Percentiles rank a stretch among this genome's conserved stretches.
Evolutionary conservation across 2,329 filamentous ascomycete genomes (phyloP).

Genomic region (Fusarium ambrosium): DNA sequence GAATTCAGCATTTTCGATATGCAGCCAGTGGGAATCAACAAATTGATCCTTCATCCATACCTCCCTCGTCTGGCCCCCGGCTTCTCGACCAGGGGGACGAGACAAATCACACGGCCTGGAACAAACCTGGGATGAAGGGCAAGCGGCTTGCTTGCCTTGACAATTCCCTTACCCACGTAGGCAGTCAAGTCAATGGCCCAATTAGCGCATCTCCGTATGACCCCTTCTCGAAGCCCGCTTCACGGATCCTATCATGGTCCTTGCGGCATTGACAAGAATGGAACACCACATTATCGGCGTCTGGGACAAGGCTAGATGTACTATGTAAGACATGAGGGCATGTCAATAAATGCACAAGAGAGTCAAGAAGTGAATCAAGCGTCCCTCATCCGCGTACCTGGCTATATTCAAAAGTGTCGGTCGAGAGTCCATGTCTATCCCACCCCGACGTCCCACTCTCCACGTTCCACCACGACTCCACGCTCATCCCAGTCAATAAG

Average conservation of each 20-base stretch:
- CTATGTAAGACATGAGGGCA: neutral
- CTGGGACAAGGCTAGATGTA: conserved; percentile 16
- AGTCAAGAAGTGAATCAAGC: neutral
- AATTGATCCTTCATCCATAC: conserved; percentile 11
- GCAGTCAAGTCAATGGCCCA: conserved; percentile 6
- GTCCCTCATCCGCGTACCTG: conserved; percentile 7
- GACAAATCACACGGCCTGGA: conserved; percentile 15
- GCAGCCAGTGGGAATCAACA: conserved; percentile 6
- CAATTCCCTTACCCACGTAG: conserved; percentile 25
- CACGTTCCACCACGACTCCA: conserved; percentile 44
- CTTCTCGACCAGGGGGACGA: neutral
- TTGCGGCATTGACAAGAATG: conserved; percentile 25
- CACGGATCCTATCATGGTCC: conserved; percentile 30
- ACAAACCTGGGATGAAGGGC: conserved; percentile 26
- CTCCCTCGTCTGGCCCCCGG: neutral
- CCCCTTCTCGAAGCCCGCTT: conserved; percentile 29
- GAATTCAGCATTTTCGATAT: conserved; percentile 6
- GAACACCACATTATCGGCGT: neutral
- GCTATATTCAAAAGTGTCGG: conserved; percentile 30
- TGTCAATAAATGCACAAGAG: conserved; percentile 14
- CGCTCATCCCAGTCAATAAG: conserved; percentile 34
- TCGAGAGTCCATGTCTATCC: conserved; percentile 19
- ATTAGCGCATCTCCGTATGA: conserved; percentile 27
- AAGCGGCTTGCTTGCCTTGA: conserved; percentile 18
- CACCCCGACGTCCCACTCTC: conserved; percentile 37